Conservation (phyloP, 805 yeast species). For the Diddensiella santjacobensis region DNA sequence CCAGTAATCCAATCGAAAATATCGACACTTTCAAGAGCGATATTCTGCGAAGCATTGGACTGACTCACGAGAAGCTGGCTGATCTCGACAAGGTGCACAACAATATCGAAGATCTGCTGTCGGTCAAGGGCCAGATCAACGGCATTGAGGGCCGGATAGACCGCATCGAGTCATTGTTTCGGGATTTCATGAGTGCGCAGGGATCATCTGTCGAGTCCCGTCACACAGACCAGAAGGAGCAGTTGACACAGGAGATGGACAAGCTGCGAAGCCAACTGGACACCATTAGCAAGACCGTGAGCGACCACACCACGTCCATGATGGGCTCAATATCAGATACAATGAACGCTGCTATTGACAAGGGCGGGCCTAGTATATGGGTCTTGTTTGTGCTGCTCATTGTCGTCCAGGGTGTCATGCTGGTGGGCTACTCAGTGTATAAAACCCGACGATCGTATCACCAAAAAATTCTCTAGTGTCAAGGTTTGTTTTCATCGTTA, state of each 20-base stretch:
- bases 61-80: conserved; percentile 11
- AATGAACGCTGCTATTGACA: conserved; percentile 23
- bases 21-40: conserved; percentile 10
- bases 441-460: conserved; percentile 26
- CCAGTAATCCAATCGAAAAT: background rate
- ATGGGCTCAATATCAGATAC: conserved; percentile 27
- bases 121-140: conserved; percentile 7
- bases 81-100: conserved; percentile 9
- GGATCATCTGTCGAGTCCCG: conserved; percentile 8
- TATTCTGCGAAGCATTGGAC: conserved; percentile 13
- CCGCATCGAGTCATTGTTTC: conserved; percentile 14
- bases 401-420: conserved; percentile 26
- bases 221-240: conserved; percentile 14
- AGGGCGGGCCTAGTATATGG: conserved; percentile 31
- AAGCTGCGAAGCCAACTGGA: conserved; percentile 20
- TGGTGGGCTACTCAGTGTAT: conserved; percentile 31
- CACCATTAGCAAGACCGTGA: conserved; percentile 20
- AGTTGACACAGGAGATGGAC: conserved; percentile 16
- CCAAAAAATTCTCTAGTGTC: conserved; percentile 16
- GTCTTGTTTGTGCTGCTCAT: conserved; percentile 23
- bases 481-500: background rate
- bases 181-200: conserved; percentile 10
- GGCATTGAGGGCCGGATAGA: conserved; percentile 17
- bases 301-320: conserved; percentile 28
- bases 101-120: conserved; percentile 3